Percentiles rank a stretch among this genome's conserved stretches.
phyloP scores from a whole-genome alignment of 1,139 yeast genomes.

The Casaregolazyma suthepensis region DNA sequence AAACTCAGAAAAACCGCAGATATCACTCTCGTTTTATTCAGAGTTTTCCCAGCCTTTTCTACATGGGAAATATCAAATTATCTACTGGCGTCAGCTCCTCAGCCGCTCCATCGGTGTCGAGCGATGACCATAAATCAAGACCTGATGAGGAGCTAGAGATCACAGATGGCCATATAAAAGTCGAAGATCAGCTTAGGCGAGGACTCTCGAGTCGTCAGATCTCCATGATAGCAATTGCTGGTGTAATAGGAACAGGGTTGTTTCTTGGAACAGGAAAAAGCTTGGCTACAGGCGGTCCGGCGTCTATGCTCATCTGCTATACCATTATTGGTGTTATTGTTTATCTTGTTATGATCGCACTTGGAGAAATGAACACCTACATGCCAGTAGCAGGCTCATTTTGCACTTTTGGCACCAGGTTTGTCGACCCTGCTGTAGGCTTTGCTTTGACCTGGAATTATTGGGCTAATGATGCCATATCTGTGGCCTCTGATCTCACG shows the following conservation, averaged over 20 bases:
- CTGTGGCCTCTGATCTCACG: constrained; percentile 62
- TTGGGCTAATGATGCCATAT: constrained; percentile 81
- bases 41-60: background rate
- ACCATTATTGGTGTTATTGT: constrained; percentile 46
- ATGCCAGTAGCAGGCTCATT: constrained; percentile 40
- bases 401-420: constrained; percentile 36
- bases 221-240: constrained; percentile 84
- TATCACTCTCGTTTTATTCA: background rate
- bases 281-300: constrained; percentile 58
- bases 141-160: background rate
- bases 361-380: constrained; percentile 58
- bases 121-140: background rate
- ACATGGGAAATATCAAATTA: background rate
- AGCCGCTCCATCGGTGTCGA: background rate
- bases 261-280: constrained; percentile 64
- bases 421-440: constrained; percentile 50
- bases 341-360: constrained; percentile 50
- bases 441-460: constrained; percentile 79
- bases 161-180: background rate
- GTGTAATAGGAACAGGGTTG: constrained; percentile 74
- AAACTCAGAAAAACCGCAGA: background rate
- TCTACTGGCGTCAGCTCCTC: background rate
- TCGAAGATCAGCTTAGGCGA: constrained; percentile 24
- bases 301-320: constrained; percentile 54
- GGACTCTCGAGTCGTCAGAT: constrained; percentile 56